Evolutionary conservation across 495 filamentous ascomycete species (phyloP), one percentile per base, ranked within the genome.

Genomic region (Podospora tetraspora): DNA sequence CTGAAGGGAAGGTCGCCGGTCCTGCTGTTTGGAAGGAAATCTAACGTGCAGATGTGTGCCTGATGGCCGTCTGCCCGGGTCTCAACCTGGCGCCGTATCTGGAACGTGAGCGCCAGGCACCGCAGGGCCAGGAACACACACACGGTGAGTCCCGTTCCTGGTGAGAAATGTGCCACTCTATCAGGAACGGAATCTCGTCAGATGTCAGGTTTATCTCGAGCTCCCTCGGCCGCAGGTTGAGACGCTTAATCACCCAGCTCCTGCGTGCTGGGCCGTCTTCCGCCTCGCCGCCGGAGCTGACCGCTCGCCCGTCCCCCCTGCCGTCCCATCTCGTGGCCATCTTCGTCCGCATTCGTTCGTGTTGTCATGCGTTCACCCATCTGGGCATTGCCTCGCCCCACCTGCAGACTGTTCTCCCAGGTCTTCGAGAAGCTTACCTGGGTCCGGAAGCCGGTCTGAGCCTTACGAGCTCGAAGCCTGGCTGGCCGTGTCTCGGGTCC

Each of bases 391-490:
- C 23, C 32, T n/a, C 25, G 59, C 22, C 68, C 58, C 68, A 63
- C 62, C 30, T 57, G 52, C 70, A 60, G 16, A 30, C 37, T 32
- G 22, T 63, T 65, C 60, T 69, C 29, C 64, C 32, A 23, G 57
- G 34, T 52, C 66, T 72, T 72, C 70, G 58, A 72, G 70, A 72
- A 72, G 70, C 70, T 72, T 65, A 67, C 27, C 67, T 64, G 64
- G 60, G 57, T 69, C 58, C 70, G 70, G 67, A 67, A 69, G 70
- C 70, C 70, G 70, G 67, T 69, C 67, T 66, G 70, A 72, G 61
- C 64, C 70, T 64, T 64, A 56, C 30, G 29, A 66, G 52, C 29
- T 59, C 30, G 25, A 68, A 66, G 66, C 52, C 62, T 66, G 68
- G 62, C 58, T 66, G 61, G 24, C 29, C 25, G 10, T 60, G 67